Conservation (phyloP, 352 stramenopile genomes). For the Phytophthora meadii region DNA sequence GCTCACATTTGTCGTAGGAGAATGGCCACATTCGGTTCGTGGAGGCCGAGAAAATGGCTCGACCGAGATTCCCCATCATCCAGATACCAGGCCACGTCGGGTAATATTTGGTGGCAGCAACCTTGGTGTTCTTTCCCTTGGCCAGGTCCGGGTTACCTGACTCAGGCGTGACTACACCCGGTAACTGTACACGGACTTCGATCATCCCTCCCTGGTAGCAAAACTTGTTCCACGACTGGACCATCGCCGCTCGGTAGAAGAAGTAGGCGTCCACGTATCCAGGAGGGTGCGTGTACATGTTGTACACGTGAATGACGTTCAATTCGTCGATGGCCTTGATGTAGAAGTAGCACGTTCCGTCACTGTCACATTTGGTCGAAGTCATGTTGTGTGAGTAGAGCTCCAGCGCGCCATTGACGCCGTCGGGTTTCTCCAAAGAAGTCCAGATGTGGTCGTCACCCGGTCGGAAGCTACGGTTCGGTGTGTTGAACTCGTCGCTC, state of each 20-base stretch:
- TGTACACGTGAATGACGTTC: slow-evolving; percentile 59
- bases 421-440: slow-evolving; percentile 94
- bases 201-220: slow-evolving; percentile 95
- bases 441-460: slow-evolving; percentile 95
- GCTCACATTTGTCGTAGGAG: slow-evolving; percentile 93
- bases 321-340: slow-evolving; percentile 48
- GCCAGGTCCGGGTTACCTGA: slow-evolving; percentile 56
- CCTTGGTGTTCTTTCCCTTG: slow-evolving; percentile 44
- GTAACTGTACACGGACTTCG: slow-evolving; percentile 90
- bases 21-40: slow-evolving; percentile 97
- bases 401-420: slow-evolving; percentile 89
- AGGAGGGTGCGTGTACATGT: slow-evolving; percentile 63
- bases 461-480: slow-evolving; percentile 88
- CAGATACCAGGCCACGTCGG: slow-evolving; percentile 95
- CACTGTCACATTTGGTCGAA: slow-evolving; percentile 50
- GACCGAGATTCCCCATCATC: slow-evolving; percentile 95
- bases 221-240: slow-evolving; percentile 96
- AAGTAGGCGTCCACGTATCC: slow-evolving; percentile 54
- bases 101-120: slow-evolving; percentile 70
- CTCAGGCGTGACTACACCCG: slow-evolving; percentile 61
- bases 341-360: slow-evolving; percentile 59
- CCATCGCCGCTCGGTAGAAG: slow-evolving; percentile 78
- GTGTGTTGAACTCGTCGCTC: slow-evolving; percentile 95
- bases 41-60: slow-evolving; percentile 95
- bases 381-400: slow-evolving; percentile 91